These are phyloP conservation scores for Pseudonitzschia multistriata DNA, from an alignment of 108 stramenopile genomes.

Conservation along the genomic window DNA sequence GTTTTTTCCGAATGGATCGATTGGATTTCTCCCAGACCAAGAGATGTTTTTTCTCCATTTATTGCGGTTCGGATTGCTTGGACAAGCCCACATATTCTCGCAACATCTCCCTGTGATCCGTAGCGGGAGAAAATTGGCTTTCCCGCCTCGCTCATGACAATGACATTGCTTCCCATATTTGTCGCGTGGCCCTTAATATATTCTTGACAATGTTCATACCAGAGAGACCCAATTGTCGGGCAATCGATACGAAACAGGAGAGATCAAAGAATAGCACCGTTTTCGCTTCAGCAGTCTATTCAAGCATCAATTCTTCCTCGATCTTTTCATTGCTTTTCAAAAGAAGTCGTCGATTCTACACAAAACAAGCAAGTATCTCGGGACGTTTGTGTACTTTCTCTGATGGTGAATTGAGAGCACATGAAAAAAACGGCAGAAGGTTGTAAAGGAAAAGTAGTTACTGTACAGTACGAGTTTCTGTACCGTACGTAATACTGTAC, in stretches of 20 bases:
- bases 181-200: not conserved
- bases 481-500: too few species aligned
- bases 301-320: too few species aligned
- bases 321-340: too few species aligned
- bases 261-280: too few species aligned
- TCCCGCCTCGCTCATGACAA: constrained; percentile 73
- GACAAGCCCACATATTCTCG: constrained; percentile 58
- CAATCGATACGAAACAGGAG: not conserved
- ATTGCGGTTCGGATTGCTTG: constrained; percentile 63
- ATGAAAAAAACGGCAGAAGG: too few species aligned
- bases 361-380: too few species aligned
- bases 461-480: too few species aligned
- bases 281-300: too few species aligned
- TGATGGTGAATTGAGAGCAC: too few species aligned
- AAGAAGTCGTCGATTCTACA: too few species aligned
- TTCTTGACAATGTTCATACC: not conserved
- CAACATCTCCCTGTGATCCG: constrained; percentile 57
- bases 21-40: constrained; percentile 63
- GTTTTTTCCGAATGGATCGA: constrained; percentile 43
- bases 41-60: constrained; percentile 24
- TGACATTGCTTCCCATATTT: constrained; percentile 40
- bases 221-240: not conserved
- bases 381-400: too few species aligned
- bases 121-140: constrained; percentile 73
- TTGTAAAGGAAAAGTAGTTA: too few species aligned